A percentile compares a stretch with the other conserved stretches of the same genome.
These are phyloP conservation scores for Populus trichocarpa DNA, from an alignment of 441 rosid genomes.

Conservation along the genomic window DNA sequence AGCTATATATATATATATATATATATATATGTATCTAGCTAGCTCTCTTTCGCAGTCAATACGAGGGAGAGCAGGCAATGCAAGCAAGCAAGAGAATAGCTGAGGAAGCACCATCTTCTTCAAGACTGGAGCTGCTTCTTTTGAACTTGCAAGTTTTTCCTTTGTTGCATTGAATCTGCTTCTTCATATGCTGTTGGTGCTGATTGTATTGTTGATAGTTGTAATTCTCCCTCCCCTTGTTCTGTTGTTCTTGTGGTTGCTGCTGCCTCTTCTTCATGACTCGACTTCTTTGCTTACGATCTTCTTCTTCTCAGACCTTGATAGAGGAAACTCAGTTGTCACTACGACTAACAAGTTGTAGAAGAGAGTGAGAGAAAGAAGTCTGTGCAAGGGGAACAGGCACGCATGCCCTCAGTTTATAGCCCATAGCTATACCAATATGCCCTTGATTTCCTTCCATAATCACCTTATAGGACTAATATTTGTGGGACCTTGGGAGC, in stretches of 20 bases:
- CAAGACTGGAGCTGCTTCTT: constrained; percentile 67
- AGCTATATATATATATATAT: too few relatives aligned
- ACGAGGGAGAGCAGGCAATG: constrained; percentile 67
- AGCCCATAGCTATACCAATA: constrained; percentile 11
- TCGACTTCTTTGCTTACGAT: constrained; percentile 39
- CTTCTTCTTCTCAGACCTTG: constrained; percentile 6
- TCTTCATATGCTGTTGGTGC: constrained; percentile 31
- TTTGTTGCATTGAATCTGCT: constrained; percentile 59
- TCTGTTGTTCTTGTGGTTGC: constrained; percentile 11
- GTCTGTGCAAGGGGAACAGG: constrained; percentile 22
- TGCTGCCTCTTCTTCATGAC: constrained; percentile 48
- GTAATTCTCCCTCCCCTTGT: constrained; percentile 14
- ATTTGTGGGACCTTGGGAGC: background rate
- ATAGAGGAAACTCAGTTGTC: background rate
- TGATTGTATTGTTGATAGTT: constrained; percentile 11
- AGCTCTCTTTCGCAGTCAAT: background rate
- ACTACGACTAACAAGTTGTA: too few relatives aligned
- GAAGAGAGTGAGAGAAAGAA: background rate
- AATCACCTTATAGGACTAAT: background rate
- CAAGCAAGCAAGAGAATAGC: constrained; percentile 88
- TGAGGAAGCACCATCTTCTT: constrained; percentile 80
- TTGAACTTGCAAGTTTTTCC: constrained; percentile 66
- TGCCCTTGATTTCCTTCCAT: constrained; percentile 21
- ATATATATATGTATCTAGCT: background rate
- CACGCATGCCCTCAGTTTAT: constrained; percentile 32